Evolutionary conservation across 345 rosid species (phyloP).

Genomic region (Kernera saxatilis): DNA sequence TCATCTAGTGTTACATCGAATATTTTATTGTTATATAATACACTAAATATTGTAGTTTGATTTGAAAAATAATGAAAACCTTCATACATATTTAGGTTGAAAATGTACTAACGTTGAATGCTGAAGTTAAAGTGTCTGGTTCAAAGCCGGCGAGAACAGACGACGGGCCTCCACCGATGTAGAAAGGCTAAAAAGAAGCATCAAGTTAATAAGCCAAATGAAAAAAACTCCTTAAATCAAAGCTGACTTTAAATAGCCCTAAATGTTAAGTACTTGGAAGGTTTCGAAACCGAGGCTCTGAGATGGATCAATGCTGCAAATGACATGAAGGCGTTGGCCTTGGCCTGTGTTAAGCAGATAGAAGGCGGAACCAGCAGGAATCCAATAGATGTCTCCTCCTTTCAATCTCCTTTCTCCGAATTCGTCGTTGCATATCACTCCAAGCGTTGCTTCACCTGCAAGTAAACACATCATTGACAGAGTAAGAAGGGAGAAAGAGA

Average conservation of each 20-base stretch:
- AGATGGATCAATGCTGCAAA: conserved; percentile 65
- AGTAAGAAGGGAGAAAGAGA: background rate
- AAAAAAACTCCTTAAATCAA: background rate
- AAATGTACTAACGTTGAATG: conserved; percentile 57
- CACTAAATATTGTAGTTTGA: background rate
- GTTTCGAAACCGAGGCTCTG: conserved; percentile 56
- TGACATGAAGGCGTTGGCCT: conserved; percentile 61
- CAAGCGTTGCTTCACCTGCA: conserved; percentile 82
- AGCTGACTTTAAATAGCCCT: background rate
- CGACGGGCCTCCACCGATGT: conserved; percentile 71
- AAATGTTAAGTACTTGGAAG: conserved; percentile 51
- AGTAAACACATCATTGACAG: conserved; percentile 6
- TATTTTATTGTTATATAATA: too few relatives aligned
- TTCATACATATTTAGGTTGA: background rate
- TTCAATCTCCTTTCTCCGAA: conserved; percentile 50
- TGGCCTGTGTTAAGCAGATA: conserved; percentile 60
- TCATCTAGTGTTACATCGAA: too few relatives aligned
- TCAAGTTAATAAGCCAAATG: background rate
- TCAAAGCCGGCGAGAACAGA: conserved; percentile 69
- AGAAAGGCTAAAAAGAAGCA: conserved; percentile 57
- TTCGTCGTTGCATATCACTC: conserved; percentile 47
- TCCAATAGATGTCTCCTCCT: conserved; percentile 55
- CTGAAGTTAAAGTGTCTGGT: conserved; percentile 52
- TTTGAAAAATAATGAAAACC: background rate
- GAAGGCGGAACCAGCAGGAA: conserved; percentile 75